Evolutionary conservation across 1,284 basidiomycete genomes (phyloP).

Genomic region (Pseudozyma hubeiensis): DNA sequence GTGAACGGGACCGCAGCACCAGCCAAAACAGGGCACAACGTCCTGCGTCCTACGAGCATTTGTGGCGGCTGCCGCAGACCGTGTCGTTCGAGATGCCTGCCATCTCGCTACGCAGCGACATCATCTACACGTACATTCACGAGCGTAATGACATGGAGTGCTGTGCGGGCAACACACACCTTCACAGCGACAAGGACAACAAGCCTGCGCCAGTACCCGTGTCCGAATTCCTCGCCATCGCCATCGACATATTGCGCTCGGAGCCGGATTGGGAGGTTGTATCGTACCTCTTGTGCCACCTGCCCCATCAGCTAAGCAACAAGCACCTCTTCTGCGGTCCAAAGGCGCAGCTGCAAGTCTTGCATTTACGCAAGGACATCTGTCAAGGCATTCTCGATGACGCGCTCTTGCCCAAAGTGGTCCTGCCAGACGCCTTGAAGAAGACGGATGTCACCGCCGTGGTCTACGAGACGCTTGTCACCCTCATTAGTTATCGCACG

Average conservation of each 20-base stretch:
- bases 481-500: conserved; percentile 86
- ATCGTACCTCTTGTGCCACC: conserved; percentile 89
- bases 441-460: conserved; percentile 84
- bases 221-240: conserved; percentile 79
- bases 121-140: conserved; percentile 69
- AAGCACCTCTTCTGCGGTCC: conserved; percentile 97
- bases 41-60: conserved; percentile 34
- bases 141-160: conserved; percentile 71
- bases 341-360: conserved; percentile 77
- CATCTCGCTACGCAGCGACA: conserved; percentile 71
- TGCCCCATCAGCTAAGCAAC: conserved; percentile 91
- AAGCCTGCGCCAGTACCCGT: conserved; percentile 75
- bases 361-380: conserved; percentile 77
- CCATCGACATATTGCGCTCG: conserved; percentile 78
- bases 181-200: conserved; percentile 42
- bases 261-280: conserved; percentile 94
- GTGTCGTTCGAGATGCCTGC: conserved; percentile 76
- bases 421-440: conserved; percentile 72
- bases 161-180: conserved; percentile 59
- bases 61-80: conserved; percentile 85
- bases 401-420: conserved; percentile 75
- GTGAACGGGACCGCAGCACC: conserved; percentile 73
- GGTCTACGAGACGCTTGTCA: conserved; percentile 87
- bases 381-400: conserved; percentile 77
- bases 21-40: conserved; percentile 44